Percentiles rank a stretch among this genome's conserved stretches.
Conservation (phyloP, 495 filamentous ascomycete species). For the Penicillium verhagenii region DNA sequence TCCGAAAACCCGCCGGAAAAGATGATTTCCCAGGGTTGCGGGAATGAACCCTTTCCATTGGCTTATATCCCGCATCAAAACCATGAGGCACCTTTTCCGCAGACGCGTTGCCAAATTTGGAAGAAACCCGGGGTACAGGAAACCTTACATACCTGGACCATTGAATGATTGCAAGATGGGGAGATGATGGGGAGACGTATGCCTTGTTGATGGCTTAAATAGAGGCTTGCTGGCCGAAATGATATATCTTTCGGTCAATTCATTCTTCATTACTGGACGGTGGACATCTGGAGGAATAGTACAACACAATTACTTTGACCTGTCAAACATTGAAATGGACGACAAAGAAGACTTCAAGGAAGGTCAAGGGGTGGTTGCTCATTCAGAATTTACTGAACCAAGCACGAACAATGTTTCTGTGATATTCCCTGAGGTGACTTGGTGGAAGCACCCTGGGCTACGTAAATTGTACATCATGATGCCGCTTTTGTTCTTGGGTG, state of each 20-base stretch:
- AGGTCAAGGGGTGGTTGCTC: neutral
- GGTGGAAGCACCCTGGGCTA: slow-evolving; percentile 33
- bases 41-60: slow-evolving; percentile 4
- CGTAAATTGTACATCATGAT: slow-evolving; percentile 36
- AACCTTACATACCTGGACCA: too few relatives aligned
- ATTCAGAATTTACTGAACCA: slow-evolving; percentile 3
- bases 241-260: neutral
- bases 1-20: neutral
- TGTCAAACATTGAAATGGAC: too few relatives aligned
- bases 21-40: neutral
- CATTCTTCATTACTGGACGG: too few relatives aligned
- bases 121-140: slow-evolving; percentile 16
- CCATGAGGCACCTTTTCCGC: slow-evolving; percentile 2
- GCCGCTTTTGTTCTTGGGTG: slow-evolving; percentile 30
- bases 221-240: too few relatives aligned
- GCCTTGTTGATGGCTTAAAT: slow-evolving; percentile 2
- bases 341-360: neutral
- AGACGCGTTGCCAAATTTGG: slow-evolving; percentile 3
- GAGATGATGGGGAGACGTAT: neutral
- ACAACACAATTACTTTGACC: too few relatives aligned
- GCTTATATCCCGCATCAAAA: slow-evolving; percentile 8
- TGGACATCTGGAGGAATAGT: too few relatives aligned
- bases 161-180: neutral
- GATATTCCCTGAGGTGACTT: slow-evolving; percentile 14
- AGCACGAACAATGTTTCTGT: neutral